Evolutionary conservation across 345 rosid species (phyloP).

Genomic region (Camelina sativa): DNA sequence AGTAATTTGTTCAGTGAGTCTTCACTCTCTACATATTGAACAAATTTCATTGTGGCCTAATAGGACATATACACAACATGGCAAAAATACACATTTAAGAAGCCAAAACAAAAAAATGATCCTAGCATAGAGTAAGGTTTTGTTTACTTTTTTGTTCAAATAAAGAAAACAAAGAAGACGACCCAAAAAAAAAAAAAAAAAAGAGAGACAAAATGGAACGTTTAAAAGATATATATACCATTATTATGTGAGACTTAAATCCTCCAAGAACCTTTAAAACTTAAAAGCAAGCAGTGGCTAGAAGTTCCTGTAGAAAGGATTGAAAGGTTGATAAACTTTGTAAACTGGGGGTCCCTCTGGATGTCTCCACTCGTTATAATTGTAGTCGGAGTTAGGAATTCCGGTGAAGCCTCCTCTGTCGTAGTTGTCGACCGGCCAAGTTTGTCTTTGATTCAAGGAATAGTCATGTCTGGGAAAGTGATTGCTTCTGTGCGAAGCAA

Average conservation of each 20-base stretch:
- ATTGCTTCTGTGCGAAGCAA: conserved; percentile 30
- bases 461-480: background rate
- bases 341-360: background rate
- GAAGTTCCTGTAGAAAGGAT: background rate
- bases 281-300: background rate
- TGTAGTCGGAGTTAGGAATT: background rate
- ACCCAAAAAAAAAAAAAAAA: too few species aligned
- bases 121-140: background rate
- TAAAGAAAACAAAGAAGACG: background rate
- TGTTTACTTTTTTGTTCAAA: background rate
- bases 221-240: background rate
- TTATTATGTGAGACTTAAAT: background rate
- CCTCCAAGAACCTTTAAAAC: background rate
- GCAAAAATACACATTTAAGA: too few species aligned
- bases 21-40: too few species aligned
- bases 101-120: too few species aligned
- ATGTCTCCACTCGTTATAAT: conserved; percentile 1
- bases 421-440: background rate
- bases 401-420: background rate
- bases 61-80: too few species aligned
- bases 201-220: background rate
- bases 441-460: conserved; percentile 19
- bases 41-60: too few species aligned
- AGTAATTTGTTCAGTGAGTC: too few species aligned
- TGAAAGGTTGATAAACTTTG: background rate